phyloP scores from a whole-genome alignment of 192 early-diverging fungal species.

The Umbelopsis isabellina region DNA sequence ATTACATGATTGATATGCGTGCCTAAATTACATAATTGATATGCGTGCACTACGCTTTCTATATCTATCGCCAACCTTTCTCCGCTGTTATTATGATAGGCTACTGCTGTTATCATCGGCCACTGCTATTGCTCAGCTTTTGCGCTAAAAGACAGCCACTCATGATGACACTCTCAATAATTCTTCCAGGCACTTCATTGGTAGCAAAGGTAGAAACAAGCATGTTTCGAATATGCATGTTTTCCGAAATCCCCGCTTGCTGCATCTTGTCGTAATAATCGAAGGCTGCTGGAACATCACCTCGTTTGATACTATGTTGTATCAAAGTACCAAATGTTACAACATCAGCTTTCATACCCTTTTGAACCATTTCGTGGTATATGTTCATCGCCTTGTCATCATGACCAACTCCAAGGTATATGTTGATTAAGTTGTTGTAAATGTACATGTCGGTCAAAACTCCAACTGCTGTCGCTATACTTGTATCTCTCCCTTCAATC shows the following conservation, averaged over 20 bases:
- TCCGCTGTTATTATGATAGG: no score
- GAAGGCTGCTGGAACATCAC: background rate
- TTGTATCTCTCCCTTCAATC: no score
- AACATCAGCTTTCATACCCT: background rate
- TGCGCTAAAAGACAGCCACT: no score
- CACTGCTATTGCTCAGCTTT: no score
- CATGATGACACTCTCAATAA: no score
- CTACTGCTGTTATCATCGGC: no score
- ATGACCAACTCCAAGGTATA: slow-evolving; percentile 7
- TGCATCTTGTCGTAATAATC: slow-evolving; percentile 9
- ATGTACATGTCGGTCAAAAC: background rate
- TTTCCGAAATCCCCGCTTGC: background rate
- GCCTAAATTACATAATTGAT: no score
- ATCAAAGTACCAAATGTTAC: slow-evolving; percentile 1
- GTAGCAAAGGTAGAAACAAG: background rate
- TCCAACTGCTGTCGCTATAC: no score
- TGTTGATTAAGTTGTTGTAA: slow-evolving; percentile 7
- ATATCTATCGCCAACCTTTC: no score
- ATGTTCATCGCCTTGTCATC: slow-evolving; percentile 16
- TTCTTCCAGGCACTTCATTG: no score
- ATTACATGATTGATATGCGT: no score
- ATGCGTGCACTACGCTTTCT: no score
- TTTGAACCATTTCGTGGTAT: background rate
- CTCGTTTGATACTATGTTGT: background rate
- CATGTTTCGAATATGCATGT: slow-evolving; percentile 3